Evolutionary conservation across 2,329 filamentous ascomycete species (phyloP), one percentile per base, ranked within the genome.

Genomic region (Onygenales sp.): DNA sequence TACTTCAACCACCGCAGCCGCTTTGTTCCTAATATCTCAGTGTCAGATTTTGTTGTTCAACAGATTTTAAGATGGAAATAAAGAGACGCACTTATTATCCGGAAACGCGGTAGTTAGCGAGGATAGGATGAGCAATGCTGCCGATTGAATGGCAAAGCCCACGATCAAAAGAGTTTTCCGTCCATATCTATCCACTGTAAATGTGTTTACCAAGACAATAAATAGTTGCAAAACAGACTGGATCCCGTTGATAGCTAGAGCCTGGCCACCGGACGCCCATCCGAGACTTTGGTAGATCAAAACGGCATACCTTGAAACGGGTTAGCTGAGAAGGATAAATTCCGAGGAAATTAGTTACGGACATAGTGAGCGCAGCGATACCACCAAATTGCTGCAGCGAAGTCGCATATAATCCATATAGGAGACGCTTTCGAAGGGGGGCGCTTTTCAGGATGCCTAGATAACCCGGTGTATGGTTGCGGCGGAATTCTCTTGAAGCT

Each of bases 131-230:
- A 72, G 56, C 1, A 72, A 58, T 6, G 70, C 68, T 0, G 65
- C 27, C 7, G 67, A 60, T 53, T 73, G 71, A 27, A 72, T 72
- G 0, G 64, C 50, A 52, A 71, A 71, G 5, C 69, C 68, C 13
- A 63, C 60, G 21, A 70, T 61, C 3, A 72, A 59, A 4, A 72
- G 61, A n/a, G 61, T 57, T 44, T 63, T 63, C 17, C 69, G 61
- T 2, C 68, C 69, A 47, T 66, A 71, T 13, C 59, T 53, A 49
- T 70, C 68, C 32, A 72, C 69, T 0, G 69, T 70, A 55, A 71
- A 70, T 7, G 69, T 72, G 54, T 72, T 71, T 46, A 72, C 68
- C 11, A 71, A 55, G 3, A 71, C 68, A 41, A 71, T 69, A 44
- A 71, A 61, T 3, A 71, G 62, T 52, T 72, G 69, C 10, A 71